A percentile compares a stretch with the other conserved stretches of the same genome.
Evolutionary conservation across 768 basidiomycete species (phyloP).

Genomic region (Naematelia encephala): DNA sequence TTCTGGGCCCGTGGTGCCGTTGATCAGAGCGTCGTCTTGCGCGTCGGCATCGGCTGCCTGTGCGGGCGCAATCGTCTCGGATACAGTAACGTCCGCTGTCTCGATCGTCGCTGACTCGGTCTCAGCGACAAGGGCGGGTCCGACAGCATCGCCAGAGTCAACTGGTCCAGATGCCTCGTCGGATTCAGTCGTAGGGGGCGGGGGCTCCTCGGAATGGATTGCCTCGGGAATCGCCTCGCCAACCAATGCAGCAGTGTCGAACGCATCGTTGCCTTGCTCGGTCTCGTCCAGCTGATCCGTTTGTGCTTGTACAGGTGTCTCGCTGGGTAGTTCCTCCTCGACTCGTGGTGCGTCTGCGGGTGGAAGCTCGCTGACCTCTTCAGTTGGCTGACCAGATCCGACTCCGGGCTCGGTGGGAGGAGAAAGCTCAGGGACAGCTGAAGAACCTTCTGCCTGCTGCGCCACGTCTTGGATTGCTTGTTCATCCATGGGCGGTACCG

Average conservation of each 20-base stretch:
- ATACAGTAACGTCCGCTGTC: neutral
- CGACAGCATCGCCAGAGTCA: neutral
- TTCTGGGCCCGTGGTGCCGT: neutral
- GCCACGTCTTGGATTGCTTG: slow-evolving; percentile 4
- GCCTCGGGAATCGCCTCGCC: slow-evolving; percentile 1
- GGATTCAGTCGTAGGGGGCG: too few species aligned
- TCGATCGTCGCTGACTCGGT: neutral
- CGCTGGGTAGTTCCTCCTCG: slow-evolving; percentile 88
- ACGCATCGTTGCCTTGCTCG: neutral
- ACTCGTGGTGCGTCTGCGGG: slow-evolving; percentile 47
- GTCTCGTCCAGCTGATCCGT: neutral
- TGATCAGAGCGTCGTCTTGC: neutral
- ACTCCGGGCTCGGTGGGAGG: slow-evolving; percentile 6
- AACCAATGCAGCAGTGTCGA: neutral
- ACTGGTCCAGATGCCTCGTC: neutral
- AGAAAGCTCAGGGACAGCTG: slow-evolving; percentile 3
- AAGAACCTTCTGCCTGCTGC: neutral
- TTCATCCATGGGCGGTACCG: neutral
- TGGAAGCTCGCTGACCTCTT: slow-evolving; percentile 23
- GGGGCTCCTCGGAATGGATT: too few species aligned
- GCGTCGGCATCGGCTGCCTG: neutral
- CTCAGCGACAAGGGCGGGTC: neutral
- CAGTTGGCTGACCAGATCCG: slow-evolving; percentile 21
- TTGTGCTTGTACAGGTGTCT: slow-evolving; percentile 57
- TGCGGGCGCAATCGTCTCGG: neutral